Evolutionary conservation across 352 stramenopile species (phyloP), one percentile per base, ranked within the genome.

Genomic region (Elongisporangium undulatum): DNA sequence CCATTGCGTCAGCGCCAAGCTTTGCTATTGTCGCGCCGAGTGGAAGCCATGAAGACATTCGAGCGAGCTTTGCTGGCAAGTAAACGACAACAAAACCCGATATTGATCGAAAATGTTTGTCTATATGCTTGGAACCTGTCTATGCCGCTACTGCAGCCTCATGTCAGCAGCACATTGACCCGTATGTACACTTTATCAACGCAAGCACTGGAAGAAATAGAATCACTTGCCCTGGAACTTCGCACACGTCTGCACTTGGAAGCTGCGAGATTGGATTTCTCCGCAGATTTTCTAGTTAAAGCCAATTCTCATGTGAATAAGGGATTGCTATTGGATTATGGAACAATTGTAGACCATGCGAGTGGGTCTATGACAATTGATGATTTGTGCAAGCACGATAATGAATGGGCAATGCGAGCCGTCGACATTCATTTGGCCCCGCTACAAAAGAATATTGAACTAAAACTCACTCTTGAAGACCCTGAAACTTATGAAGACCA

Each of bases 261-360:
- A 69, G 67, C 94, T 0, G 74, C 77, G 4, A 95, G 95, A 58
- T 74, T 95, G n/a, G 88, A 98, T 48, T 61, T 95, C n/a, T 64
- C 62, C 1, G 80, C 75, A 2, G 86, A 97, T 52, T 97, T 95
- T 57, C 61, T 97, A 8, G 72, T 66, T n/a, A 96, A 97, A 52
- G 90, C 90, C 0, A 74, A 78, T 22, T 53, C 63, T 3, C 85
- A 87, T 34, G 69, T 87, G 1, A 77, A 61, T 13, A 83, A 90
- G 58, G 85, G 79, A 20, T 59, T 93, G 3, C 56, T 51, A 22
- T 57, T 92, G 22, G 89, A 95, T 59, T 94, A 94, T 45, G 75
- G 72, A 3, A 64, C 55, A 12, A 64, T 68, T 1, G 20, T 22
- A 0, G 41, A 55, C 13, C 38, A 50, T 22, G 45, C 57, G 10